phyloP scores from a whole-genome alignment of 176 grass and related monocot species.

The Calamus simplicifolius region DNA sequence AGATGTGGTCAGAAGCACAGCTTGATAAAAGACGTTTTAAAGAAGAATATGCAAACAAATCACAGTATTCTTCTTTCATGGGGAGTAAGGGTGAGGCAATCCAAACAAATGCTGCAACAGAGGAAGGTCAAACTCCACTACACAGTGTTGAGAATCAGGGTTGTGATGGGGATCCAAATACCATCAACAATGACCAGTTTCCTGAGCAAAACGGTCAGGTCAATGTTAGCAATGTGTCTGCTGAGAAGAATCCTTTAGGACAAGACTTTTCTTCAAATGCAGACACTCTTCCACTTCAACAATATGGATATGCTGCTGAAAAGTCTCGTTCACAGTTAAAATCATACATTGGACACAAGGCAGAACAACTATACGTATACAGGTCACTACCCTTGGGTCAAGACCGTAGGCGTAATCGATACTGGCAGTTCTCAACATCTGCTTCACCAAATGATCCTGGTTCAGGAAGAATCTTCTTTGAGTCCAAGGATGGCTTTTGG shows the following conservation, averaged over 20 bases:
- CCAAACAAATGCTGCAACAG: constrained; percentile 40
- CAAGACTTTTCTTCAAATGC: constrained; percentile 33
- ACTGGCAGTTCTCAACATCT: constrained; percentile 90
- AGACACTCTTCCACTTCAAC: constrained; percentile 47
- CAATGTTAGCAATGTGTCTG: constrained; percentile 28
- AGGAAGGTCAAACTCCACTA: constrained; percentile 23
- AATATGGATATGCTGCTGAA: constrained; percentile 60
- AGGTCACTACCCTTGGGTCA: constrained; percentile 86
- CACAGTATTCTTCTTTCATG: constrained; percentile 33
- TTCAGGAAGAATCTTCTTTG: constrained; percentile 86
- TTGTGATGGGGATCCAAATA: constrained; percentile 29
- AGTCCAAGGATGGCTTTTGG: constrained; percentile 77
- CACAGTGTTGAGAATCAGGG: constrained; percentile 26
- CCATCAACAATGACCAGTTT: constrained; percentile 27
- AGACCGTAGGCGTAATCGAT: constrained; percentile 87
- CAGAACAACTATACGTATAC: constrained; percentile 81
- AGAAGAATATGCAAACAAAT: constrained; percentile 60
- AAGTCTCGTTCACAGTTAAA: constrained; percentile 85
- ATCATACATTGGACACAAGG: constrained; percentile 69
- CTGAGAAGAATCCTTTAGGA: constrained; percentile 40
- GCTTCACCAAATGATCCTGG: constrained; percentile 82
- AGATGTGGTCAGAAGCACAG: constrained; percentile 97
- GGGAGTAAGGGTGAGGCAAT: constrained; percentile 29
- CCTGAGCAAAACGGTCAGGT: constrained; percentile 30
- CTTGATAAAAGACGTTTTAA: constrained; percentile 80